Evolutionary conservation across 495 filamentous ascomycete genomes (phyloP).

Genomic region (Penicillium paradoxum): DNA sequence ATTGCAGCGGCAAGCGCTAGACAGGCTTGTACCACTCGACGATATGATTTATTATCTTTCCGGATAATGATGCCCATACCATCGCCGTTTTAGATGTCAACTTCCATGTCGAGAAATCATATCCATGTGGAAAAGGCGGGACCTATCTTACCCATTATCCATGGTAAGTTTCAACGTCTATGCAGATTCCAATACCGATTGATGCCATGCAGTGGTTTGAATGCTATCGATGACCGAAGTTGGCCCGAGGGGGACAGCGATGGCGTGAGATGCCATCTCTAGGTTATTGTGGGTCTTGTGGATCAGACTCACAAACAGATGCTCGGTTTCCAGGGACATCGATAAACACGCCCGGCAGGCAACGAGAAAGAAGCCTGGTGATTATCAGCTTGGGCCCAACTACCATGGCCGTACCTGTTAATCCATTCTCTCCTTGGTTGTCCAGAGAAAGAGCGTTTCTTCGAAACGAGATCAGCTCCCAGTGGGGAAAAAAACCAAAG

Average conservation of each 20-base stretch:
- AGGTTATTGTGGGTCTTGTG: not conserved
- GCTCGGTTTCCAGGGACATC: slow-evolving; percentile 41
- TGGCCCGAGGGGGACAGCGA: slow-evolving; percentile 36
- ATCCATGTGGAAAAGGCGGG: not conserved
- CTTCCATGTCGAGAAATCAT: not conserved
- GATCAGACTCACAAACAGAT: slow-evolving; percentile 30
- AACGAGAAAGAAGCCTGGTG: slow-evolving; percentile 36
- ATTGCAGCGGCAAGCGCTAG: slow-evolving; percentile 38
- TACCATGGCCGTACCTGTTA: too few relatives aligned
- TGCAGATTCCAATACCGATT: slow-evolving; percentile 41
- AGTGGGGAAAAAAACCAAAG: too few relatives aligned
- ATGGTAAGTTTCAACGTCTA: slow-evolving; percentile 43
- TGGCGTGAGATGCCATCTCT: slow-evolving; percentile 28
- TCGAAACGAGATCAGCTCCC: too few relatives aligned
- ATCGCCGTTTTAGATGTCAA: slow-evolving; percentile 3
- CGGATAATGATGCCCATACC: slow-evolving; percentile 44
- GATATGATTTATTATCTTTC: slow-evolving; percentile 42
- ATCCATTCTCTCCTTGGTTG: too few relatives aligned
- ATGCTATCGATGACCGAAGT: slow-evolving; percentile 43
- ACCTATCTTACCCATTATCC: slow-evolving; percentile 36
- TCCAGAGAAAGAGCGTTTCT: too few relatives aligned
- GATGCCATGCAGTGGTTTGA: slow-evolving; percentile 40
- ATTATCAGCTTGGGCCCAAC: not conserved
- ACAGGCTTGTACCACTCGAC: slow-evolving; percentile 37
- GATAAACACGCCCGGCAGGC: slow-evolving; percentile 40